Conservation (phyloP, 1,284 basidiomycete genomes). For the Cystobasidiaceae sp. region DNA sequence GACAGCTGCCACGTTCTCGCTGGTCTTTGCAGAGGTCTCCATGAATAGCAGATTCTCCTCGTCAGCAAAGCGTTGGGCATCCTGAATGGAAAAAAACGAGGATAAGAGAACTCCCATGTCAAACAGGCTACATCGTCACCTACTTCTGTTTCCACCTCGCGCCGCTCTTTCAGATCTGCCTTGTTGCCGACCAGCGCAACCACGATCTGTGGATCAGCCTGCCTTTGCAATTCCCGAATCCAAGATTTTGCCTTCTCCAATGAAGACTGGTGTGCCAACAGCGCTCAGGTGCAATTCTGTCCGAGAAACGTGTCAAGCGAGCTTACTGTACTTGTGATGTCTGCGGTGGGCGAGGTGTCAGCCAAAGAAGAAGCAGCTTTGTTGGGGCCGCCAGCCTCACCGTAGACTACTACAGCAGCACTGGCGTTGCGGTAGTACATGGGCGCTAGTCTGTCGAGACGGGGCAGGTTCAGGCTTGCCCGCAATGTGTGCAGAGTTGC, state of each 20-base stretch:
- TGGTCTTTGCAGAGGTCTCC: constrained; percentile 91
- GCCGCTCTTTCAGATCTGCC: constrained; percentile 71
- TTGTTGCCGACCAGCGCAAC: constrained; percentile 94
- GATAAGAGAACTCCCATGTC: no score
- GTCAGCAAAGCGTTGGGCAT: constrained; percentile 87
- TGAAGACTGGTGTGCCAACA: constrained; percentile 50
- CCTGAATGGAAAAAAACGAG: constrained; percentile 47
- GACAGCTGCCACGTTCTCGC: constrained; percentile 80
- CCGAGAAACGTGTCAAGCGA: no score
- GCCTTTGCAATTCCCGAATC: constrained; percentile 93
- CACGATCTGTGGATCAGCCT: constrained; percentile 86
- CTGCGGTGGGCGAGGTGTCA: constrained; percentile 11
- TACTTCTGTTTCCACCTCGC: constrained; percentile 53
- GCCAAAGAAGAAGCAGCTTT: neutral
- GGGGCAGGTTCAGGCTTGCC: no score
- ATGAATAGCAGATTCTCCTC: constrained; percentile 94
- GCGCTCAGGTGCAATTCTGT: neutral
- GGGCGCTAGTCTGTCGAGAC: constrained; percentile 61
- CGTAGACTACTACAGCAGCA: constrained; percentile 43
- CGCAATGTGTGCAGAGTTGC: no score
- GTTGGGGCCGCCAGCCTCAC: constrained; percentile 13
- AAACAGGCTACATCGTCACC: neutral
- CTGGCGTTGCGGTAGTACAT: constrained; percentile 84
- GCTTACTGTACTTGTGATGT: constrained; percentile 1
- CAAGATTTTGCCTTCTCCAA: constrained; percentile 94